phyloP scores from a whole-genome alignment of 345 rosid genomes.

The Rhodamnia argentea region DNA sequence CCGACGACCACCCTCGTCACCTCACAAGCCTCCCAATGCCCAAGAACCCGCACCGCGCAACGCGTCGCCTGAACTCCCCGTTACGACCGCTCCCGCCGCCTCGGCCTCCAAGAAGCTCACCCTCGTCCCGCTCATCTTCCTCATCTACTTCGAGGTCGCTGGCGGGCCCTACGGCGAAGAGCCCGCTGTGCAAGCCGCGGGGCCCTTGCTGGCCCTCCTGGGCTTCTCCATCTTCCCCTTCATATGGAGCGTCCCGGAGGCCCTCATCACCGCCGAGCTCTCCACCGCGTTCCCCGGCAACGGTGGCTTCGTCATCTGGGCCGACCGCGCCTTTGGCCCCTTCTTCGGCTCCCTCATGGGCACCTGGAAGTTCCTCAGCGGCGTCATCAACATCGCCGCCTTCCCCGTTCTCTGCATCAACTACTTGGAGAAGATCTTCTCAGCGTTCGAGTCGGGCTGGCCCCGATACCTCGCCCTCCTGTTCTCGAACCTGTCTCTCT shows the following conservation, averaged over 20 bases:
- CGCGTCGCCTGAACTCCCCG: background rate
- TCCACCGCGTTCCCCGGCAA: conserved; percentile 59
- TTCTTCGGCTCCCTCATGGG: conserved; percentile 55
- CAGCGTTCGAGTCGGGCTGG: conserved; percentile 20
- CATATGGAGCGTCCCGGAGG: conserved; percentile 67
- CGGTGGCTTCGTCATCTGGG: conserved; percentile 66
- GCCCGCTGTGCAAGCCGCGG: conserved; percentile 46
- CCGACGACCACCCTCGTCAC: background rate
- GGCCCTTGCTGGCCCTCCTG: conserved; percentile 40
- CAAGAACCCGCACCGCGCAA: background rate
- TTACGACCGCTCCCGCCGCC: background rate
- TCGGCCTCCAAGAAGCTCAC: conserved; percentile 27
- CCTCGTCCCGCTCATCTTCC: conserved; percentile 49
- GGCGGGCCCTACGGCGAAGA: conserved; percentile 65
- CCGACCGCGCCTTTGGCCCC: conserved; percentile 42
- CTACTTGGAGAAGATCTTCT: conserved; percentile 33
- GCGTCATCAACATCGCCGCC: conserved; percentile 45
- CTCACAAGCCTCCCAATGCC: background rate
- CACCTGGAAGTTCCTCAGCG: conserved; percentile 46
- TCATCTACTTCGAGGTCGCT: conserved; percentile 60
- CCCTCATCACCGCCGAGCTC: conserved; percentile 71
- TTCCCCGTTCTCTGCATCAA: conserved; percentile 40
- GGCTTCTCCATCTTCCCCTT: conserved; percentile 61
- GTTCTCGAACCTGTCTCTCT: conserved; percentile 18
- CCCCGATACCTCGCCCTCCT: conserved; percentile 23